Conservation (phyloP, 164 flowering plant species). For the Vitis rotundifolia region DNA sequence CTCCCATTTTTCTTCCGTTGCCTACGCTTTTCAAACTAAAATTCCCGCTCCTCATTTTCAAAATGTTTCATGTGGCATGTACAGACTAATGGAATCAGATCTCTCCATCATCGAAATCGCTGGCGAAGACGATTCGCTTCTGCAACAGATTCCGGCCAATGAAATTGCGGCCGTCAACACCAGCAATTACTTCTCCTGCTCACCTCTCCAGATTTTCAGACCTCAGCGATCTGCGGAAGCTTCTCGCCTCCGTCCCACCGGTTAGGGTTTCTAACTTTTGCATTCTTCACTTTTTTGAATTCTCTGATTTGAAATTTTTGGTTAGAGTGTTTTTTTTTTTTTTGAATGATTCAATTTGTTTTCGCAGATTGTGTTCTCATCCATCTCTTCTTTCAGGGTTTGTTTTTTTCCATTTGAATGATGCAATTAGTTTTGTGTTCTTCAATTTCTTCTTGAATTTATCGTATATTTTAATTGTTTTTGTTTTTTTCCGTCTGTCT, state of each 20-base stretch:
- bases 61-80: too few species aligned
- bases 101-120: constrained; percentile 39
- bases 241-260: constrained; percentile 11
- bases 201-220: constrained; percentile 36
- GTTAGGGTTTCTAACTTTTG: constrained; percentile 23
- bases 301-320: neutral
- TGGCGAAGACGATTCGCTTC: constrained; percentile 46
- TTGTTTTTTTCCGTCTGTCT: neutral
- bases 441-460: neutral
- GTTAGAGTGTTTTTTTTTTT: neutral
- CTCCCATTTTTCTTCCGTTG: neutral
- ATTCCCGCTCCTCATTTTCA: neutral
- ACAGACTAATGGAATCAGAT: constrained; percentile 38
- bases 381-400: too few species aligned
- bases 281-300: neutral
- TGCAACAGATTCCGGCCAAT: constrained; percentile 19
- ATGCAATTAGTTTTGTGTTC: too few species aligned
- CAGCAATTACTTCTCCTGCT: constrained; percentile 30
- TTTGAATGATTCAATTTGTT: too few species aligned
- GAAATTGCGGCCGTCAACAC: constrained; percentile 6
- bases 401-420: too few species aligned
- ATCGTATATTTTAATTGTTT: neutral
- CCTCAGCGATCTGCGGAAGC: constrained; percentile 13
- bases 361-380: too few species aligned
- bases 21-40: neutral